phyloP scores from a whole-genome alignment of 352 stramenopile genomes.

The Elongisporangium prolatum region DNA sequence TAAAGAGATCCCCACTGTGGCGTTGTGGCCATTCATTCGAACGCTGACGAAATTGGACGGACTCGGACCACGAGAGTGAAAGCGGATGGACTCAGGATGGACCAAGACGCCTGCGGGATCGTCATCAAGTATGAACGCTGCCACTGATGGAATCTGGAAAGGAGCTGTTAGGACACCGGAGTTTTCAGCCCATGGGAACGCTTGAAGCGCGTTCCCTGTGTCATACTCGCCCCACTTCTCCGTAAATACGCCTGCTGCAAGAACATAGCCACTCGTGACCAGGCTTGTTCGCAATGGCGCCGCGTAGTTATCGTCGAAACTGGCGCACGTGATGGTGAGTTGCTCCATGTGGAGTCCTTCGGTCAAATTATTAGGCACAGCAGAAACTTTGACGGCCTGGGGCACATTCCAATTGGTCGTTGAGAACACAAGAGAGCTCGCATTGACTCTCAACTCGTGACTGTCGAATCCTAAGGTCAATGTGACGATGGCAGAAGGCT shows the following conservation, averaged over 20 bases:
- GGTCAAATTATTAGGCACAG: conserved; percentile 28
- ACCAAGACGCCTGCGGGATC: conserved; percentile 34
- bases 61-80: conserved; percentile 14
- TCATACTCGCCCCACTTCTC: conserved; percentile 43
- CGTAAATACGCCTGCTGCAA: conserved; percentile 42
- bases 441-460: conserved; percentile 4
- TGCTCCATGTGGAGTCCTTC: conserved; percentile 27
- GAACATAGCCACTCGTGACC: conserved; percentile 22
- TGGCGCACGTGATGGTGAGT: conserved; percentile 28
- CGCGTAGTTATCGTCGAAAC: conserved; percentile 35
- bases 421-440: conserved; percentile 20
- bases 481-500: conserved; percentile 32
- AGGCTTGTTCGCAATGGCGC: conserved; percentile 20
- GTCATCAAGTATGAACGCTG: conserved; percentile 49
- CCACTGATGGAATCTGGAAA: conserved; percentile 9
- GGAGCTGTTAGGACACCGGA: conserved; percentile 51
- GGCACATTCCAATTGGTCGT: conserved; percentile 25
- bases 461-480: conserved; percentile 17
- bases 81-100: conserved; percentile 26
- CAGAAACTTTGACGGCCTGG: conserved; percentile 28
- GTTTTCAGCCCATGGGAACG: conserved; percentile 39
- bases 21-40: conserved; percentile 33
- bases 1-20: conserved; percentile 30
- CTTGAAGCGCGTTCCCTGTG: conserved; percentile 44
- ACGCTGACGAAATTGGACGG: conserved; percentile 35